phyloP scores from a whole-genome alignment of 176 grass and related monocot species.

The Lolium perenne region DNA sequence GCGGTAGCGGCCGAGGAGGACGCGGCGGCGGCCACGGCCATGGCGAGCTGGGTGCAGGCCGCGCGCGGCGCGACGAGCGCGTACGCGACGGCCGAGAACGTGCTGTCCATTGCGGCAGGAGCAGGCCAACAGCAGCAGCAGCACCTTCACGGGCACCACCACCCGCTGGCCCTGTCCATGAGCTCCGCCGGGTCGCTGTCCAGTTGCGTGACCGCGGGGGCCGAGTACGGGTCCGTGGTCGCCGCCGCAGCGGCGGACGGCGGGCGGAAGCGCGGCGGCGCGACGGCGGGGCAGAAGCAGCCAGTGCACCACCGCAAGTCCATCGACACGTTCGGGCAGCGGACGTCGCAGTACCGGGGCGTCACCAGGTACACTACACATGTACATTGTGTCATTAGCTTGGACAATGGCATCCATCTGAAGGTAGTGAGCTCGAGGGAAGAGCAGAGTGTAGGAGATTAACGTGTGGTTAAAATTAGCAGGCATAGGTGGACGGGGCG shows the following conservation, averaged over 20 bases:
- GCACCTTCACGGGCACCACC: conserved; percentile 50
- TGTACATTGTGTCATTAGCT: not conserved
- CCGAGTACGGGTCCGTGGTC: conserved; percentile 22
- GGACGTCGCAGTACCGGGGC: conserved; percentile 97
- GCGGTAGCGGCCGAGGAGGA: conserved; percentile 36
- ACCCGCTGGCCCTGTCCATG: conserved; percentile 83
- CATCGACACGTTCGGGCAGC: conserved; percentile 97
- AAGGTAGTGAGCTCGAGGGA: not conserved
- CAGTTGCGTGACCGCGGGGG: conserved; percentile 64
- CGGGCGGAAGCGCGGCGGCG: conserved; percentile 71
- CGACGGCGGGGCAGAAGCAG: conserved; percentile 67
- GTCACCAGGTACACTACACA: conserved; percentile 79
- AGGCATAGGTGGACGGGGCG: conserved; percentile 99
- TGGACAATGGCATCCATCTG: not conserved
- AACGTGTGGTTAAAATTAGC: conserved; percentile 38
- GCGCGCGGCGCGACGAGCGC: conserved; percentile 22
- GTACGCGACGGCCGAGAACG: conserved; percentile 14
- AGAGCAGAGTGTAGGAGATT: not conserved
- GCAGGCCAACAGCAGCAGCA: conserved; percentile 22
- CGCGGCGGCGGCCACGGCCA: conserved; percentile 36
- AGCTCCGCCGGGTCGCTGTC: conserved; percentile 84
- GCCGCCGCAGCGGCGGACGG: conserved; percentile 38
- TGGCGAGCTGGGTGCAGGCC: conserved; percentile 53
- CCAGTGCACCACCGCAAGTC: conserved; percentile 97
- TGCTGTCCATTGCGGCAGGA: not conserved